Evolutionary conservation across 495 filamentous ascomycete genomes (phyloP).

Genomic region (Neurospora tetrasperma): DNA sequence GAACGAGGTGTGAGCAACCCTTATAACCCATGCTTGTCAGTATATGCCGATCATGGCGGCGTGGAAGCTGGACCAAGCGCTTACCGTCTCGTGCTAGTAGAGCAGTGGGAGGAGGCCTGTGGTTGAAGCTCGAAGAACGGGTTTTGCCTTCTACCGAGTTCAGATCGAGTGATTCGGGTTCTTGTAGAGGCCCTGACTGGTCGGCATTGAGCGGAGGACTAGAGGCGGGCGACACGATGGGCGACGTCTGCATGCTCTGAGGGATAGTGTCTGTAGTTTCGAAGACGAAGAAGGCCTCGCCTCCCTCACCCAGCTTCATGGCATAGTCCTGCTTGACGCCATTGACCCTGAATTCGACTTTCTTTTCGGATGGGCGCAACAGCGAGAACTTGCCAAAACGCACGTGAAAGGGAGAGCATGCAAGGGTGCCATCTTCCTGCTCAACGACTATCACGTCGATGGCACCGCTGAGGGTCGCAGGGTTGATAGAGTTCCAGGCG

Average conservation of each 20-base stretch:
- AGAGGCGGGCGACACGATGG: constrained; percentile 73
- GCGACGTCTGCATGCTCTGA: constrained; percentile 83
- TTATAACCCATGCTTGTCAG: constrained; percentile 20
- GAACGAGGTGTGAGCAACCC: constrained; percentile 54
- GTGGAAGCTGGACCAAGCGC: neutral
- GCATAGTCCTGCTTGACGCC: constrained; percentile 80
- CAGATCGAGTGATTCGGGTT: constrained; percentile 78
- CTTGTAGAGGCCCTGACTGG: constrained; percentile 51
- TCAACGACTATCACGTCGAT: constrained; percentile 99
- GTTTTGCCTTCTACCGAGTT: constrained; percentile 28
- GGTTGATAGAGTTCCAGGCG: constrained; percentile 99
- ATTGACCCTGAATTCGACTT: constrained; percentile 98
- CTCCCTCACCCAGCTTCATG: constrained; percentile 97
- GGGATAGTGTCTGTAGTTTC: constrained; percentile 86
- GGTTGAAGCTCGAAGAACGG: constrained; percentile 22
- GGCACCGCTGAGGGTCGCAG: constrained; percentile 89
- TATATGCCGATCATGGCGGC: neutral
- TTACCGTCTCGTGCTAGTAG: constrained; percentile 23
- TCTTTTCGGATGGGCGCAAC: constrained; percentile 93
- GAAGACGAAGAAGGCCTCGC: constrained; percentile 98
- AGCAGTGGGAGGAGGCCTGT: constrained; percentile 26
- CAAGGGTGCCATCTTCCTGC: constrained; percentile 78
- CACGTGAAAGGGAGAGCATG: constrained; percentile 96
- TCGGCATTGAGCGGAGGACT: constrained; percentile 63
- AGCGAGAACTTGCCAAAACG: constrained; percentile 98